phyloP scores from a whole-genome alignment of 768 basidiomycete genomes.

The Kwoniella heveanensis region DNA sequence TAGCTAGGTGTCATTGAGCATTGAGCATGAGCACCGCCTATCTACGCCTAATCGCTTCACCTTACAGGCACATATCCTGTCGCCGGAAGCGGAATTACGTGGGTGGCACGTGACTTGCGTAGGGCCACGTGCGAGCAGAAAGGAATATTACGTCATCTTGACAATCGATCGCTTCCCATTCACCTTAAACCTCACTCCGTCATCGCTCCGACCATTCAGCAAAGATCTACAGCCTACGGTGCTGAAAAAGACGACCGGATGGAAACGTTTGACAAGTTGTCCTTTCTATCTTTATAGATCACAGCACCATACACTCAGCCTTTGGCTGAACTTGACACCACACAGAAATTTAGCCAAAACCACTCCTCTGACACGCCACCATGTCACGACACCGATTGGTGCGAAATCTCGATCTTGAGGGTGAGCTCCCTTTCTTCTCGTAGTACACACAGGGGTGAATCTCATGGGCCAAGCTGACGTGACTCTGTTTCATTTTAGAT shows the following conservation, averaged over 20 bases:
- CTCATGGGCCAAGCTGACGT: background rate
- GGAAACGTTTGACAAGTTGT: no score
- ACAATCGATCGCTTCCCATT: background rate
- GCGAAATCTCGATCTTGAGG: slow-evolving; percentile 75
- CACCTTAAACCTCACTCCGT: background rate
- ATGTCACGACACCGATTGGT: slow-evolving; percentile 95
- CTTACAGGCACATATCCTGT: background rate
- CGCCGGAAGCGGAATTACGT: slow-evolving; percentile 18
- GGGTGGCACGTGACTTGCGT: background rate
- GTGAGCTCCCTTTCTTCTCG: slow-evolving; percentile 37
- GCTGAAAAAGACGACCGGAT: no score
- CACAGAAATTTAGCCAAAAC: no score
- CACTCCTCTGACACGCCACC: no score
- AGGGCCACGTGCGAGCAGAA: no score
- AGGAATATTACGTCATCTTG: slow-evolving; percentile 10
- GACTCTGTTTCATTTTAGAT: slow-evolving; percentile 59
- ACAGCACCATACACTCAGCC: background rate
- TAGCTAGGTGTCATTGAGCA: no score
- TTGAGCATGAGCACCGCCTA: background rate
- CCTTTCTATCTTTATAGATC: no score
- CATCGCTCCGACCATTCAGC: background rate
- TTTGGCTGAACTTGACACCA: no score
- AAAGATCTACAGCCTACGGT: background rate
- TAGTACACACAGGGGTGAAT: no score
- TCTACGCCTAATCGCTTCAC: background rate